These are phyloP conservation scores for Parastagonospora avenae DNA, from an alignment of 2,329 filamentous ascomycete genomes.

Conservation along the genomic window DNA sequence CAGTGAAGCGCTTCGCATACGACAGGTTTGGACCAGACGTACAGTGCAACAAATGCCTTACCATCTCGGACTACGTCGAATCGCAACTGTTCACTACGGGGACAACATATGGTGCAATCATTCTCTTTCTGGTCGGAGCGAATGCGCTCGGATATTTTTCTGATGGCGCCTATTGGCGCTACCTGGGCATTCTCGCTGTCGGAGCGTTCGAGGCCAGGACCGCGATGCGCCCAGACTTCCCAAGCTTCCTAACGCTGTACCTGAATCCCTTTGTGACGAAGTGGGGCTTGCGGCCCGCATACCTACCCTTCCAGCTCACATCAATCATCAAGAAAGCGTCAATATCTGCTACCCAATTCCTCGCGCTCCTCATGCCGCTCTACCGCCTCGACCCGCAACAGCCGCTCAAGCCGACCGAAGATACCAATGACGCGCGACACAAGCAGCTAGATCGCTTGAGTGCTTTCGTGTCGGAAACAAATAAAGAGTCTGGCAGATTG, in stretches of 20 bases:
- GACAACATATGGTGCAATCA: conserved; percentile 35
- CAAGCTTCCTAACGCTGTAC: conserved; percentile 50
- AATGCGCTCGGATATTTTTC: conserved; percentile 43
- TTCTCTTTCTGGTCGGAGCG: conserved; percentile 35
- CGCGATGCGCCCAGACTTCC: conserved; percentile 58
- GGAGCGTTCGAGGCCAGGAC: conserved; percentile 63
- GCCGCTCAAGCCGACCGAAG: conserved; percentile 24
- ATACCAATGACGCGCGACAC: conserved; percentile 45
- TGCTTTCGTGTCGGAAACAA: conserved; percentile 61
- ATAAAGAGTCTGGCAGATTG: conserved; percentile 71
- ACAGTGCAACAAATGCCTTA: conserved; percentile 61
- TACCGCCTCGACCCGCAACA: conserved; percentile 38
- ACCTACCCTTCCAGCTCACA: conserved; percentile 85
- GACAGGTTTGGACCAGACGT: conserved; percentile 78
- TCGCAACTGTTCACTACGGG: conserved; percentile 59
- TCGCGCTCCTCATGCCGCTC: conserved; percentile 41
- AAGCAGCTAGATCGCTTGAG: conserved; percentile 73
- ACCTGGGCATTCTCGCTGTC: conserved; percentile 58
- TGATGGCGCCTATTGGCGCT: conserved; percentile 52
- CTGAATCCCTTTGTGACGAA: conserved; percentile 55
- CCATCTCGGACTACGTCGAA: conserved; percentile 73
- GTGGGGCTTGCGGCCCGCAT: conserved; percentile 60
- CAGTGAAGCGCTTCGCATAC: conserved; percentile 78
- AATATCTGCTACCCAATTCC: conserved; percentile 64
- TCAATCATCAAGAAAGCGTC: conserved; percentile 74